Conservation (phyloP, 371 early-diverging fungal genomes). For the Parasitella parasitica region DNA sequence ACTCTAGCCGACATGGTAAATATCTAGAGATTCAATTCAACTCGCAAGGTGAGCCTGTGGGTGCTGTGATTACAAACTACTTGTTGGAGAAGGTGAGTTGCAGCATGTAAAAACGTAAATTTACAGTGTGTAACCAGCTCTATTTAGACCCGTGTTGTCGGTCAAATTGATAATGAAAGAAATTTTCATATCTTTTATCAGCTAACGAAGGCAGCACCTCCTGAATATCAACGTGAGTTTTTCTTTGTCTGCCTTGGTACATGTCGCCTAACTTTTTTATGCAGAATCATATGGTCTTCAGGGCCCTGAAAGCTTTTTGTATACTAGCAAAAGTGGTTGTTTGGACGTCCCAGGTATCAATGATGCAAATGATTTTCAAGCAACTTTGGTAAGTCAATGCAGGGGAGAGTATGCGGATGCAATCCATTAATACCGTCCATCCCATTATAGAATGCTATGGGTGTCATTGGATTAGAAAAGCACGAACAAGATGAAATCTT, state of each 20-base stretch:
- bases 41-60: conserved; percentile 89
- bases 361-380: conserved; percentile 72
- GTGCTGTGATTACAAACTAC: conserved; percentile 98
- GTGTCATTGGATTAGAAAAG: conserved; percentile 71
- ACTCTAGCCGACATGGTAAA: conserved; percentile 98
- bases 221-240: conserved; percentile 64
- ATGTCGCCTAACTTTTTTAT: not conserved
- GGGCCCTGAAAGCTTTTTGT: conserved; percentile 80
- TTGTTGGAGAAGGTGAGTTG: conserved; percentile 90
- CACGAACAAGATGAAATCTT: conserved; percentile 80
- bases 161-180: conserved; percentile 92
- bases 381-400: conserved; percentile 45
- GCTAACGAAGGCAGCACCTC: conserved; percentile 77
- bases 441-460: conserved; percentile 71
- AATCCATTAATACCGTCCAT: too few species aligned
- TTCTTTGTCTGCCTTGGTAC: too few species aligned
- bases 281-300: conserved; percentile 74
- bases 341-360: conserved; percentile 82
- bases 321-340: conserved; percentile 75
- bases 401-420: too few species aligned
- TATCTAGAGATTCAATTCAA: conserved; percentile 99
- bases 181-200: conserved; percentile 99
- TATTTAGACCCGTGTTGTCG: conserved; percentile 86
- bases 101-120: not conserved
- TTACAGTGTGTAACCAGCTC: not conserved